phyloP scores from a whole-genome alignment of 1,139 yeast genomes.

The Yamadazyma blattariae region DNA sequence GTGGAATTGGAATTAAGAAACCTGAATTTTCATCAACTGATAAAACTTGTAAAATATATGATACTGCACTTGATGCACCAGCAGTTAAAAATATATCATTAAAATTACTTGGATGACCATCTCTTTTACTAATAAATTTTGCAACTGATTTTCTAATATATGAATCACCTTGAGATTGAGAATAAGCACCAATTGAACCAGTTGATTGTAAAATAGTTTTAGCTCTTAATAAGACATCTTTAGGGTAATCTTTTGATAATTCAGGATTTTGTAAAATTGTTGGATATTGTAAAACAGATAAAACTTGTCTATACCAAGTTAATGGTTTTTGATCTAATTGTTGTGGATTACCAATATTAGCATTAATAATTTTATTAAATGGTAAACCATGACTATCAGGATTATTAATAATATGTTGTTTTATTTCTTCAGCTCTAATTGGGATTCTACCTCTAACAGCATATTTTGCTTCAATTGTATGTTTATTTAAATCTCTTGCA shows the following conservation, averaged over 20 bases:
- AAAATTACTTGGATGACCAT: constrained; percentile 52
- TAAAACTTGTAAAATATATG: constrained; percentile 67
- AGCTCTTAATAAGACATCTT: constrained; percentile 77
- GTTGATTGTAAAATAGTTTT: constrained; percentile 52
- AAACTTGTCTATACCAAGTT: constrained; percentile 91
- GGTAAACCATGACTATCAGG: constrained; percentile 65
- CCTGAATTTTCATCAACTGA: constrained; percentile 70
- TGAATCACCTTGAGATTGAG: constrained; percentile 85
- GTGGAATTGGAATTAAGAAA: constrained; percentile 93
- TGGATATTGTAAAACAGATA: constrained; percentile 85
- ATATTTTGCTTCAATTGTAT: constrained; percentile 81
- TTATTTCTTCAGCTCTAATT: constrained; percentile 84
- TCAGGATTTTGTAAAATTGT: constrained; percentile 43
- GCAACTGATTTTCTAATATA: constrained; percentile 77
- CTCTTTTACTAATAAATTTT: constrained; percentile 66
- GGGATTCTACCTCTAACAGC: constrained; percentile 96
- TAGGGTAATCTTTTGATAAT: constrained; percentile 45
- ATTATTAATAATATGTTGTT: constrained; percentile 44
- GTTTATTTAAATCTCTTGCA: constrained; percentile 58
- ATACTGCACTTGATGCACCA: constrained; percentile 93
- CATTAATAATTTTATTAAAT: constrained; percentile 72
- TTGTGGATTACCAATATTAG: constrained; percentile 97
- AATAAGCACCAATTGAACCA: constrained; percentile 91
- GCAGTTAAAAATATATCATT: constrained; percentile 78
- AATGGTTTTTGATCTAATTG: constrained; percentile 91